Base-by-base conservation (phyloP, 306 rosid genomes). In the Astragalus membranaceus region DNA sequence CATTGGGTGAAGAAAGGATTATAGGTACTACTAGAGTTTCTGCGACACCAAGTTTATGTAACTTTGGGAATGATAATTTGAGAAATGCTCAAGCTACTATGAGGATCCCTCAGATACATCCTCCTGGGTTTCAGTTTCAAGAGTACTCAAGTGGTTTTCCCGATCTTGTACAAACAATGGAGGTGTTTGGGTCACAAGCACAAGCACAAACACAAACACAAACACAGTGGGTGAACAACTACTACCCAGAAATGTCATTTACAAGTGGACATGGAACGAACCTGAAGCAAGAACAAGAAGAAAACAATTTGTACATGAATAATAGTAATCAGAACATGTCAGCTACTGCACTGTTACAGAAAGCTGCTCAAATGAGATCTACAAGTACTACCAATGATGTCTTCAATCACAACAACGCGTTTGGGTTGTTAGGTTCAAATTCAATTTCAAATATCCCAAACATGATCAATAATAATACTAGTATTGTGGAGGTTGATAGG, bases 341-440 rank as follows among this genome's bases (percentile, higher is more conserved):
- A 35, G 88, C 95, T 53, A 81, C 91, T 5, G 78, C 96, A 3
- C 85, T 86, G 26, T 50, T 88, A 64, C 91, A 87, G 42, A 86
- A 84, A 67, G 88, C 84, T 35, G 67, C 85, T 10, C 89, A 85
- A 67, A 85, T 87, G 83, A 93, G 93, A 53, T 85, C 96, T 33
- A 76, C 86, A 2, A 70, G 81, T 17, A 75, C 23, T 20, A 20
- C 82, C 64, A 72, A 53, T 65, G 75, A 83, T 42, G 32, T 36
- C 5, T 60, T 37, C 66, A 26, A 26, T 6, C 0, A 7, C 54
- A 64, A n/a, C 75, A 49, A 46, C 67, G 17, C 4, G 1, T 82
- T 82, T 43, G 80, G 83, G 20, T 72, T 72, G 51, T 66, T 70
- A 69, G 64, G 30, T 41, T 64, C 77, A 51, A 33, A 2, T 26